Evolutionary conservation across 2,329 filamentous ascomycete genomes (phyloP), one percentile per base, ranked within the genome.

Genomic region (Ceratocystis papillata): DNA sequence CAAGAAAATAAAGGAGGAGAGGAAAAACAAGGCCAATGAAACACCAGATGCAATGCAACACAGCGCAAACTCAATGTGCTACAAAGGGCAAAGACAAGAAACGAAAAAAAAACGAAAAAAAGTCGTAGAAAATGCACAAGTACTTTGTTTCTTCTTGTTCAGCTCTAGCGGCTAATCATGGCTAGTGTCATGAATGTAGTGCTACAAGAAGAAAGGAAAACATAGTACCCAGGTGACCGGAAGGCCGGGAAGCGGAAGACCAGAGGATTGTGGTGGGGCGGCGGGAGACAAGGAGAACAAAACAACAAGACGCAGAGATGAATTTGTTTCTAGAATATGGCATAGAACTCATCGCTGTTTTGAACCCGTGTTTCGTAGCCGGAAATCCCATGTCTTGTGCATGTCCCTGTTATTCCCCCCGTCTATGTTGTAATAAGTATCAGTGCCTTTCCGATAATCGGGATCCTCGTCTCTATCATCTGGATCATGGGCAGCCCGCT

Each of bases 1-100:
- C 53, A 30, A 30, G 17, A 7, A 30, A 2, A 33, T 5, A 59
- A 59, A 59, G 33, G 28, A 25, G 12, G 15, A 4, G 25, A 7
- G 48, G 25, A 33, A 12, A 15, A 37, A 59, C 25, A 59, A 33
- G 25, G 15, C 22, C 28, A 20, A 33, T n/a, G 53, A 59, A 59
- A 59, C 53, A 59, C 25, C 28, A 37, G 28, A 59, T 33, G 53
- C 28, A 59, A 17, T 59, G 53, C 53, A 59, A 59, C 53, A 33
- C 53, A 59, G 30, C 53, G 28, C 53, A 59, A 59, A 59, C 53
- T 12, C 7, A 33, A 59, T 25, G 25, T 59, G 53, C 53, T 30
- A 59, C 28, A 59, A 37, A 37, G 37, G 37, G 37, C 37, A 37
- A 37, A 37, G 37, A 37, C 10, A 12, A 37, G 48, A 17, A 10